phyloP scores from a whole-genome alignment of 192 early-diverging fungal genomes.

The Gaertneriomyces semiglobifer region DNA sequence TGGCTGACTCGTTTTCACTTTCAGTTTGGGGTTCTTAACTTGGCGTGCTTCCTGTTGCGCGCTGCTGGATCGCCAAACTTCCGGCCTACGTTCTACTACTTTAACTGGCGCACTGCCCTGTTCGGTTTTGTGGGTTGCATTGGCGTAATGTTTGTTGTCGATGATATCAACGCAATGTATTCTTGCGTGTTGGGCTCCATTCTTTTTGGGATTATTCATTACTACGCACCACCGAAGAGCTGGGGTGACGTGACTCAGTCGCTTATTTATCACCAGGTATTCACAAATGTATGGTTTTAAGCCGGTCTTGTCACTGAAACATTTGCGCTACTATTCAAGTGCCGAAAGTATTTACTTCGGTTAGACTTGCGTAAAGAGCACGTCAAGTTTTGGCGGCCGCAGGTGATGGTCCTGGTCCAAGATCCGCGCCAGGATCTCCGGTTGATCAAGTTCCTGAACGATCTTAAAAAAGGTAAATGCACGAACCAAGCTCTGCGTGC shows the following conservation, averaged over 20 bases:
- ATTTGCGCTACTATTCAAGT: neutral
- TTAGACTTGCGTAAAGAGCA: slow-evolving; percentile 23
- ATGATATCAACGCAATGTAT: slow-evolving; percentile 21
- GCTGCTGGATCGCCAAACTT: slow-evolving; percentile 25
- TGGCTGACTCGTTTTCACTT: neutral
- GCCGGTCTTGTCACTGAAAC: too few relatives aligned
- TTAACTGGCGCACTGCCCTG: slow-evolving; percentile 22
- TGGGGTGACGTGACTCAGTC: slow-evolving; percentile 26
- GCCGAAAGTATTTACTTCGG: slow-evolving; percentile 18
- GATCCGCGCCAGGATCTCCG: slow-evolving; percentile 20
- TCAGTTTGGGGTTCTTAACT: slow-evolving; percentile 24
- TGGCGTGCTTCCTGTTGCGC: slow-evolving; percentile 21
- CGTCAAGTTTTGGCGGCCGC: slow-evolving; percentile 29
- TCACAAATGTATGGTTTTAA: neutral
- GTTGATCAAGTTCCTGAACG: slow-evolving; percentile 4
- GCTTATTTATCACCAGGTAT: slow-evolving; percentile 16
- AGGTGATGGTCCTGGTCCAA: slow-evolving; percentile 25
- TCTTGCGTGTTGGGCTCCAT: slow-evolving; percentile 15
- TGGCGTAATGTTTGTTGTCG: slow-evolving; percentile 23
- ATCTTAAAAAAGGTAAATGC: too few relatives aligned
- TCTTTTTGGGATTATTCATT: slow-evolving; percentile 16
- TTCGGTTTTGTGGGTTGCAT: slow-evolving; percentile 19
- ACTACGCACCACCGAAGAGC: slow-evolving; percentile 19
- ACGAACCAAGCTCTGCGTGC: neutral
- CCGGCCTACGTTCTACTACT: slow-evolving; percentile 19